Evolutionary conservation across 2,329 filamentous ascomycete genomes (phyloP).

Genomic region (Pseudopithomyces chartarum): DNA sequence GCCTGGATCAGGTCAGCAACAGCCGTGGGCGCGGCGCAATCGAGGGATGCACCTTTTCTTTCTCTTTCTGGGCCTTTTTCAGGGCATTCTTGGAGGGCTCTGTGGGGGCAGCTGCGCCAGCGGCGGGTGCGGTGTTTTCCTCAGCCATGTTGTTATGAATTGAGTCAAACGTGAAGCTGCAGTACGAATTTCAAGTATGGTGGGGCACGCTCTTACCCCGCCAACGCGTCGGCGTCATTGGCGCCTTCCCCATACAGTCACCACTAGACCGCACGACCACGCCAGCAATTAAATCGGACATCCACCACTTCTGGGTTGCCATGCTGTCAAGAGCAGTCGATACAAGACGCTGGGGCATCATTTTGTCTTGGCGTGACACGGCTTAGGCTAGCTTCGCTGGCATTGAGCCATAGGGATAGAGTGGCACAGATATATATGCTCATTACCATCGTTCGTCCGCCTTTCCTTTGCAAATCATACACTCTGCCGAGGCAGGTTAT

Average conservation of each 20-base stretch:
- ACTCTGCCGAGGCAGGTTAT: background rate
- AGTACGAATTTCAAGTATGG: slow-evolving; percentile 2
- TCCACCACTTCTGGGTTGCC: too few relatives aligned
- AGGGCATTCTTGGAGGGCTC: slow-evolving; percentile 47
- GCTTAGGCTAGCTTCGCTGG: background rate
- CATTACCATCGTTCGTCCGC: background rate
- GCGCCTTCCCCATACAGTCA: background rate
- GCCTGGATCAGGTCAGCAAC: slow-evolving; percentile 28
- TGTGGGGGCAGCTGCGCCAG: slow-evolving; percentile 26
- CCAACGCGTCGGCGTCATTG: slow-evolving; percentile 4
- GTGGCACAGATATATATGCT: background rate
- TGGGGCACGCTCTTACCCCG: slow-evolving; percentile 4
- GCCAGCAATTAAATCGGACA: background rate
- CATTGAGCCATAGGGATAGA: background rate
- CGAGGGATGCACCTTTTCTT: slow-evolving; percentile 39
- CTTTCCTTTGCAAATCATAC: background rate
- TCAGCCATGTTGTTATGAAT: slow-evolving; percentile 12
- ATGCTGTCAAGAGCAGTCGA: too few relatives aligned
- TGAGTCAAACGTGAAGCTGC: slow-evolving; percentile 2
- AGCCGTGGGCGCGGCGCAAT: background rate
- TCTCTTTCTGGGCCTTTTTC: slow-evolving; percentile 50
- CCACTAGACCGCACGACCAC: background rate
- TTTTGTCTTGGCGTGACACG: too few relatives aligned
- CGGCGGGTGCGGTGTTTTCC: slow-evolving; percentile 2
- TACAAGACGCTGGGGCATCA: too few relatives aligned